phyloP scores from a whole-genome alignment of 78 protist species.

The Chrysochromulina parva region DNA sequence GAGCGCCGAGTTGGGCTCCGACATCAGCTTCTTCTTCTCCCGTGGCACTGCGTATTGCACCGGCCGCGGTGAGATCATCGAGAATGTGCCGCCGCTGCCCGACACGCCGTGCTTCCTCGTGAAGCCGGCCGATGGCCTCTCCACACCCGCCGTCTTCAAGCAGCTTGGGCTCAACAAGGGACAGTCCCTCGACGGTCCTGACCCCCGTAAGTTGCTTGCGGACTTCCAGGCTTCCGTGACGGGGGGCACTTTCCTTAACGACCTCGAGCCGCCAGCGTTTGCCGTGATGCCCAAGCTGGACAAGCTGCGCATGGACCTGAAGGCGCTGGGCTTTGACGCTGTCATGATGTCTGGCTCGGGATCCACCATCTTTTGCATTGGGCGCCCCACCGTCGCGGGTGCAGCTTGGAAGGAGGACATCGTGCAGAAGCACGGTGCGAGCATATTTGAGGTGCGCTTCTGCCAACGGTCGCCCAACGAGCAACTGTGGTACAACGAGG shows the following conservation, averaged over 20 bases:
- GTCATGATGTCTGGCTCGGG: slow-evolving; percentile 45
- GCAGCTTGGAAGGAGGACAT: not conserved
- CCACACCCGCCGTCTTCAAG: slow-evolving; percentile 15
- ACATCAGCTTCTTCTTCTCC: slow-evolving; percentile 41
- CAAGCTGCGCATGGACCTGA: not conserved
- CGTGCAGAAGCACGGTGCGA: too few relatives aligned
- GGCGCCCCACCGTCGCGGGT: not conserved
- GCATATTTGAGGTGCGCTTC: too few relatives aligned
- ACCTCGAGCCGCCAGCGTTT: slow-evolving; percentile 41
- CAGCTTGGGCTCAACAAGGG: slow-evolving; percentile 1
- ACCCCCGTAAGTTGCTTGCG: slow-evolving; percentile 3
- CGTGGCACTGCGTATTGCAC: slow-evolving; percentile 44
- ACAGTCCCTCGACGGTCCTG: not conserved
- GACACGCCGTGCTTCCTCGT: not conserved
- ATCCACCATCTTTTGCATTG: slow-evolving; percentile 25
- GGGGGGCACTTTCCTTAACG: not conserved
- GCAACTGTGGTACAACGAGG: too few relatives aligned
- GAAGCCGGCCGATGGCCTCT: slow-evolving; percentile 25
- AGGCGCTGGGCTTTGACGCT: not conserved
- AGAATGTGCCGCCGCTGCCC: not conserved
- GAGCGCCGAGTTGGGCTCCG: slow-evolving; percentile 44
- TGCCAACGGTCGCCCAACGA: too few relatives aligned
- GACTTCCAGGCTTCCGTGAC: not conserved
- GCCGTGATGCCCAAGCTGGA: not conserved
- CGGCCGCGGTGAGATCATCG: slow-evolving; percentile 37